A percentile compares a stretch with the other conserved stretches of the same genome.
Conservation (phyloP, 192 early-diverging fungal genomes). For the Chytriomyces sp. region DNA sequence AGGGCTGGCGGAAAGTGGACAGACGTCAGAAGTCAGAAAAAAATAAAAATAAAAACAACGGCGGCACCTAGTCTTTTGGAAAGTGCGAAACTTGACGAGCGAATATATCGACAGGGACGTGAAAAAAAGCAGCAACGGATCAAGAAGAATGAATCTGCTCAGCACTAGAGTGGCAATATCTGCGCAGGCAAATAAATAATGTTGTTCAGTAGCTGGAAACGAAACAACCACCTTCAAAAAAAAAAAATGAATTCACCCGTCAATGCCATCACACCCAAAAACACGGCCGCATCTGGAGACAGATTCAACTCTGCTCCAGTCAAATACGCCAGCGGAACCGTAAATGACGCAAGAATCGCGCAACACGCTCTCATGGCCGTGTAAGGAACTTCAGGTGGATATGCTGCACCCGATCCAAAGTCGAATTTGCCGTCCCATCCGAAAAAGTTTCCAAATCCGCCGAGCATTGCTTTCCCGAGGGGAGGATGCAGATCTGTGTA, state of each 20-base stretch:
- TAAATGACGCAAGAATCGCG: constrained; percentile 82
- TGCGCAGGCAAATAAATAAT: background rate
- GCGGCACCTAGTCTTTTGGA: constrained; percentile 52
- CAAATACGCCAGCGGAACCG: constrained; percentile 89
- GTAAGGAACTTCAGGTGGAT: constrained; percentile 84
- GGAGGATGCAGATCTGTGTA: constrained; percentile 99
- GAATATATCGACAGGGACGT: constrained; percentile 73
- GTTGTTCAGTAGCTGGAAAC: background rate
- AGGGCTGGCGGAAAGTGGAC: constrained; percentile 51
- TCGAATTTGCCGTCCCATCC: constrained; percentile 85
- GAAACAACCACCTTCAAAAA: background rate
- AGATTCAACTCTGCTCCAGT: constrained; percentile 79
- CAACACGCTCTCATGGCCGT: constrained; percentile 85
- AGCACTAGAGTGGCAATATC: constrained; percentile 78
- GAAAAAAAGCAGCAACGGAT: constrained; percentile 95
- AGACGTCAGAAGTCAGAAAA: background rate
- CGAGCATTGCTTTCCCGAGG: constrained; percentile 94
- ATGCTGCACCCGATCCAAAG: constrained; percentile 77
- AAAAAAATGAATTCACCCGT: constrained; percentile 60
- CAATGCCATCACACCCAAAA: constrained; percentile 80
- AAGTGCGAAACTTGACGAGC: constrained; percentile 75
- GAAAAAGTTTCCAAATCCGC: constrained; percentile 76
- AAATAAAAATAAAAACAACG: background rate
- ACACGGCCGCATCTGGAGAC: constrained; percentile 65
- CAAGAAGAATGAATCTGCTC: constrained; percentile 90